Base-by-base conservation (phyloP, 1,284 basidiomycete genomes). In the Cystobasidium sp. region DNA sequence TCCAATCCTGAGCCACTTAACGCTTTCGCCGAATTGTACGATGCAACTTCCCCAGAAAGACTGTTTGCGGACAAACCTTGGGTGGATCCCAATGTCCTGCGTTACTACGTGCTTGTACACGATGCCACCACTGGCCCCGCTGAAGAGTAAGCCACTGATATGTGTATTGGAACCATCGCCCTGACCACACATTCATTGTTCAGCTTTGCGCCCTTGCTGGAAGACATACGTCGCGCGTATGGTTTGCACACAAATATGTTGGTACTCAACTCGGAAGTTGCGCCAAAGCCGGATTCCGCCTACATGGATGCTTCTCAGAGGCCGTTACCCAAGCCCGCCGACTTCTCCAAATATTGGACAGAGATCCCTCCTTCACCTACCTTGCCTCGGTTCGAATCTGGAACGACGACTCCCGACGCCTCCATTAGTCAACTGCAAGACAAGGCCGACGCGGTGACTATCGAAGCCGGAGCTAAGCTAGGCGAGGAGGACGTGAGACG, bases 401-500 rank as follows among this genome's bases (percentile, higher is more conserved):
- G 20, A 9, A 5, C 55, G 8, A 41, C 59, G 43, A 20, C 46
- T 16, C 9, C 39, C 9, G 52, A 67, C 16, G 44, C 44, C 18
- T 55, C 56, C n/a, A 24, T 41, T 24, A 12, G 16, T 24, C 31
- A 62, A 31, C 20, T 8, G 9, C 39, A 31, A 24, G 46, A n/a
- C 1, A 43, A 24, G 18, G 20, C 22, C 43, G 51, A 51, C 5
- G 41, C 31, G 3, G 31, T 14, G 20, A 10, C 44, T 12, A n/a
- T 58, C 22, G 69, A 71, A 22, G 8, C 44, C 24, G 69, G 69
- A 39, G 52, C 20, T 14, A 85, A 84, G 49, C 83, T 97, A 81
- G 86, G 86, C 7, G 88, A 92, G 74, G 86, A 86, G 59, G 95
- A 98, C 82, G 91, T 94, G 10, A 88, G 91, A 75, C 87, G 89